Evolutionary conservation across 2,329 filamentous ascomycete species (phyloP).

Genomic region (Aureobasidium sp.): DNA sequence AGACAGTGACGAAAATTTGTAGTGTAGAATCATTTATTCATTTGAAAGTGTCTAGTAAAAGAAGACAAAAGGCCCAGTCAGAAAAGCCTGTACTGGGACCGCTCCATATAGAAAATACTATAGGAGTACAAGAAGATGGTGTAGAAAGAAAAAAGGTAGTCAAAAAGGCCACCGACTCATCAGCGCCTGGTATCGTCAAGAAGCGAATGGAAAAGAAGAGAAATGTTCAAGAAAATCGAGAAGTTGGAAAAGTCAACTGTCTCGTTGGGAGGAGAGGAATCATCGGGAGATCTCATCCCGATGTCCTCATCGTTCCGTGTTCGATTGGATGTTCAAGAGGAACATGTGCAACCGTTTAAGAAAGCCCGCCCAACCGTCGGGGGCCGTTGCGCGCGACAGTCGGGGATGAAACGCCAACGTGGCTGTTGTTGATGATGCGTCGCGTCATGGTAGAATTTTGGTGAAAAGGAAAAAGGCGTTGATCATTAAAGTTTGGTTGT

Average conservation of each 20-base stretch:
- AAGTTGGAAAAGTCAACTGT: not conserved
- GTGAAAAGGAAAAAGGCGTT: slow-evolving; percentile 8
- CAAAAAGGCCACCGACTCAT: not conserved
- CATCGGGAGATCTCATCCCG: not conserved
- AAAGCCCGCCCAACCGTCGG: not conserved
- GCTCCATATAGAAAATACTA: not conserved
- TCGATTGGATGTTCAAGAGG: not conserved
- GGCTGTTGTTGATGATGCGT: slow-evolving; percentile 10
- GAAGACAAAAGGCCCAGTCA: slow-evolving; percentile 6
- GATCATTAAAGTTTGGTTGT: slow-evolving; percentile 11
- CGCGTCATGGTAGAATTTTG: slow-evolving; percentile 11
- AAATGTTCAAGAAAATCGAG: slow-evolving; percentile 10
- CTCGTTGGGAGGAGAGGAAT: not conserved
- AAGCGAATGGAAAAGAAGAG: slow-evolving; percentile 7
- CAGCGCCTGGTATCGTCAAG: slow-evolving; percentile 13
- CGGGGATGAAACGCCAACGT: slow-evolving; percentile 13
- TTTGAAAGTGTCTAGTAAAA: slow-evolving; percentile 1
- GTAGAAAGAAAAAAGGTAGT: not conserved
- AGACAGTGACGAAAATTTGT: not conserved
- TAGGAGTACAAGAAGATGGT: not conserved
- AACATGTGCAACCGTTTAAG: slow-evolving; percentile 6
- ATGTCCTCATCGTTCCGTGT: not conserved
- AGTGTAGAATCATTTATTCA: slow-evolving; percentile 6
- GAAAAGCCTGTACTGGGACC: not conserved
- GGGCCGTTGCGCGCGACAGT: slow-evolving; percentile 9